Base-by-base conservation (phyloP, 2,329 filamentous ascomycete genomes). In the Hyphodiscus sp. region DNA sequence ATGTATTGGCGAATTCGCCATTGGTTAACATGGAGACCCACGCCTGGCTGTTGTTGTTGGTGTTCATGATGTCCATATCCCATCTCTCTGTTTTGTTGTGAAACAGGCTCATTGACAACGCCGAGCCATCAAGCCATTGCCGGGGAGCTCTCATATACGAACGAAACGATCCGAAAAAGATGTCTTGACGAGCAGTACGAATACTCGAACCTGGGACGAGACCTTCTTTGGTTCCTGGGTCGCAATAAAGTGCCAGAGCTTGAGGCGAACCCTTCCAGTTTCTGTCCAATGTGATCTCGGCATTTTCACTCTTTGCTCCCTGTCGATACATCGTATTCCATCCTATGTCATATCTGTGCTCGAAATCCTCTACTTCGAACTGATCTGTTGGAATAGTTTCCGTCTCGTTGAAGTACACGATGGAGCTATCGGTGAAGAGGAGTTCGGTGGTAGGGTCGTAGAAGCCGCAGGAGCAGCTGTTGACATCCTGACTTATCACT, bases 391-490 rank as follows among this genome's bases (percentile, higher is more conserved):
- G 67, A 13, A 72, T 52, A 16, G 50, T 63, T 8, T 59, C 59
- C 2, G 74, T 74, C 55, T 77, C 75, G 58, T 78, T 78, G 68
- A 78, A 78, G 63, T 77, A 78, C 4, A 73, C 65, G 47, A 77
- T 74, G 23, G 74, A 68, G 8, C 71, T 71, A 45, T 78, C 75
- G 0, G 74, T 78, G 57, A 71, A 77, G 11, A 75, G 57, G 18
- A 68, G 59, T 9, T 67, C 60, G 2, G 70, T 70, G 8, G 60
- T 54, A 1, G 61, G 54, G 56, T 78, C 74, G 53, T 70, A 69
- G 54, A 73, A 78, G 13, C 75, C 75, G 58, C 75, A 78, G 23
- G 68, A 66, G 56, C 75, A 78, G 52, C 69, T 41, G 20, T 41
- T 48, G 41, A 47, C 49, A 48, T 55, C 49, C 29, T 51, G 41